Evolutionary conservation across 1,284 basidiomycete genomes (phyloP).

Genomic region (Austropuccinia psidii): DNA sequence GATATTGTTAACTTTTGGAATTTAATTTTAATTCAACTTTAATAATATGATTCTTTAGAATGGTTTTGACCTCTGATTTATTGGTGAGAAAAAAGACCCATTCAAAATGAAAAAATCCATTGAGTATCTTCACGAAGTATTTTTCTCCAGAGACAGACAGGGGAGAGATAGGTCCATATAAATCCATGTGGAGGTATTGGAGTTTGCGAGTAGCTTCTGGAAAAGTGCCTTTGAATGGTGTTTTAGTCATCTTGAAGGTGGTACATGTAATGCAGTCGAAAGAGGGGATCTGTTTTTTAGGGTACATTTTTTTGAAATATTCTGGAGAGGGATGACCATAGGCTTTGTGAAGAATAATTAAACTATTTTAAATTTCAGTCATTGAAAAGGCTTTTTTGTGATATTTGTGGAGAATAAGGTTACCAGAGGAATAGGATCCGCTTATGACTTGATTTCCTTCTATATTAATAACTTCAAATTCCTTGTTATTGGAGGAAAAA

Average conservation of each 20-base stretch:
- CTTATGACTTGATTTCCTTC: background rate
- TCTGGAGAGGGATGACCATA: background rate
- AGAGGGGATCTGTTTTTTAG: background rate
- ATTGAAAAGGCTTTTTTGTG: background rate
- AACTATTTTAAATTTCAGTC: background rate
- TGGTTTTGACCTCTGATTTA: background rate
- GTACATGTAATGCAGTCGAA: background rate
- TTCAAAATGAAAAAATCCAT: slow-evolving; percentile 12
- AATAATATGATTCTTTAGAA: background rate
- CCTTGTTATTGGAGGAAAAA: too few relatives aligned
- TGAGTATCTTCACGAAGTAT: background rate
- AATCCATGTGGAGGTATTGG: slow-evolving; percentile 4
- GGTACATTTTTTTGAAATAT: background rate
- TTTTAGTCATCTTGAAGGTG: background rate
- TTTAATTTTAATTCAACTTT: background rate
- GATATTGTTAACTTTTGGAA: background rate
- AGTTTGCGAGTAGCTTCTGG: background rate
- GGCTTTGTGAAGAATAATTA: background rate
- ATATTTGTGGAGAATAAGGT: background rate
- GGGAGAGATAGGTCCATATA: background rate
- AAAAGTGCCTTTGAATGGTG: background rate
- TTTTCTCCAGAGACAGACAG: background rate
- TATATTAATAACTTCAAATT: background rate
- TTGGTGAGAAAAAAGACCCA: background rate
- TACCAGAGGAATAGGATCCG: background rate